A percentile compares a stretch with the other conserved stretches of the same genome.
Conservation (phyloP, 2,329 filamentous ascomycete species). For the Cladorrhinum sp. region DNA sequence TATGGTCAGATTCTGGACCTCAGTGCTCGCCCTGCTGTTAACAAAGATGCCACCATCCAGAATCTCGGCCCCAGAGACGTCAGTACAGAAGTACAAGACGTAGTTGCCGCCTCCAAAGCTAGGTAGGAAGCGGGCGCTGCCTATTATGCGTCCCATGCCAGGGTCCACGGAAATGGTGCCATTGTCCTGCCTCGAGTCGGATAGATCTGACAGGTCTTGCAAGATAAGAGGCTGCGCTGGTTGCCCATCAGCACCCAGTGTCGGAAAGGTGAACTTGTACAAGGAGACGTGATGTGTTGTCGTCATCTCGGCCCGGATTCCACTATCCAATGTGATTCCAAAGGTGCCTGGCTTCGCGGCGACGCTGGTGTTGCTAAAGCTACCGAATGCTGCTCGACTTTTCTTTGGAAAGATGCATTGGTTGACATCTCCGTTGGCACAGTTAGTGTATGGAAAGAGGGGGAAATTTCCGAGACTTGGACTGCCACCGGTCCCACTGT, state of each 20-base stretch:
- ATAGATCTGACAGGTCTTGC: constrained; percentile 63
- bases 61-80: constrained; percentile 58
- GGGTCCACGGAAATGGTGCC: constrained; percentile 54
- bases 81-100: constrained; percentile 62
- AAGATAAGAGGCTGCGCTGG: constrained; percentile 57
- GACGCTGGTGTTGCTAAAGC: constrained; percentile 50
- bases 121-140: constrained; percentile 59
- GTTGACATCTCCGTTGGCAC: constrained; percentile 59
- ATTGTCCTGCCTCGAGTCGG: constrained; percentile 57
- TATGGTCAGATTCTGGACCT: constrained; percentile 46
- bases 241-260: constrained; percentile 34
- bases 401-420: constrained; percentile 58
- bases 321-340: constrained; percentile 54
- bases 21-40: constrained; percentile 51
- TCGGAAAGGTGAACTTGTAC: constrained; percentile 63
- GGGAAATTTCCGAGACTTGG: constrained; percentile 72
- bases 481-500: constrained; percentile 54
- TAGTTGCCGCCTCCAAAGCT: constrained; percentile 65
- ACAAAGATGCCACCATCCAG: constrained; percentile 60
- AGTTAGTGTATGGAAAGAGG: constrained; percentile 63
- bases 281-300: constrained; percentile 62
- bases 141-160: constrained; percentile 58
- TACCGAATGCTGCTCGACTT: constrained; percentile 37
- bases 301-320: constrained; percentile 64
- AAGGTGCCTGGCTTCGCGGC: constrained; percentile 64